Evolutionary conservation across 179 eudicot species (phyloP).

Genomic region (Beta lomatogona): DNA sequence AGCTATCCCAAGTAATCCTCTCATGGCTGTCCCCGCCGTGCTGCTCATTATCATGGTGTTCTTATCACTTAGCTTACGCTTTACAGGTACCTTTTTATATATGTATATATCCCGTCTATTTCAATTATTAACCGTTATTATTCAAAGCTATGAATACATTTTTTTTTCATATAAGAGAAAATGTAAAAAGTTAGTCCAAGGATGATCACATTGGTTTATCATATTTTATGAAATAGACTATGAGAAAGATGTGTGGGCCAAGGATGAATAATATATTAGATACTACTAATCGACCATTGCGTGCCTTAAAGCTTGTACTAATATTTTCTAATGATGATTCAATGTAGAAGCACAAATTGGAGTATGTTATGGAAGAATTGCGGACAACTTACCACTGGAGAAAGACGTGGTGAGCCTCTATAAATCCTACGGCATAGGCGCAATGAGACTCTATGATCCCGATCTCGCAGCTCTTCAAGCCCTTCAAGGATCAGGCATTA

Average conservation of each 20-base stretch:
- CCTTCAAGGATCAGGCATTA: conserved; percentile 47
- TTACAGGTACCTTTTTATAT: too few species aligned
- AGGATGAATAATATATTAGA: background rate
- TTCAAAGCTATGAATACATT: too few species aligned
- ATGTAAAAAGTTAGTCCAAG: background rate
- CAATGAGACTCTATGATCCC: conserved; percentile 51
- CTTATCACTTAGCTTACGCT: conserved; percentile 3
- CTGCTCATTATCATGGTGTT: too few species aligned
- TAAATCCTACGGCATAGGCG: conserved; percentile 38
- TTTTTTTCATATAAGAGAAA: background rate
- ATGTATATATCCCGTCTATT: background rate
- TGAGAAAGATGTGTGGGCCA: too few species aligned
- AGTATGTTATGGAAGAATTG: conserved; percentile 22
- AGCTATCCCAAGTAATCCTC: background rate
- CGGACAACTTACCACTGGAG: conserved; percentile 44
- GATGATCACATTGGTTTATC: background rate
- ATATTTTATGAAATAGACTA: too few species aligned
- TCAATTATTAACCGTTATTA: too few species aligned
- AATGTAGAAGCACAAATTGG: conserved; percentile 25
- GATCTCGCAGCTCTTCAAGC: conserved; percentile 42
- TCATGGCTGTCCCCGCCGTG: too few species aligned
- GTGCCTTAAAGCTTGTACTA: background rate
- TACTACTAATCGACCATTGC: background rate
- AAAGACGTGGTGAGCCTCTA: conserved; percentile 43
- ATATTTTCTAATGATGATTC: background rate